Base-by-base conservation (phyloP, 352 stramenopile species). In the Pythium monospermum region DNA sequence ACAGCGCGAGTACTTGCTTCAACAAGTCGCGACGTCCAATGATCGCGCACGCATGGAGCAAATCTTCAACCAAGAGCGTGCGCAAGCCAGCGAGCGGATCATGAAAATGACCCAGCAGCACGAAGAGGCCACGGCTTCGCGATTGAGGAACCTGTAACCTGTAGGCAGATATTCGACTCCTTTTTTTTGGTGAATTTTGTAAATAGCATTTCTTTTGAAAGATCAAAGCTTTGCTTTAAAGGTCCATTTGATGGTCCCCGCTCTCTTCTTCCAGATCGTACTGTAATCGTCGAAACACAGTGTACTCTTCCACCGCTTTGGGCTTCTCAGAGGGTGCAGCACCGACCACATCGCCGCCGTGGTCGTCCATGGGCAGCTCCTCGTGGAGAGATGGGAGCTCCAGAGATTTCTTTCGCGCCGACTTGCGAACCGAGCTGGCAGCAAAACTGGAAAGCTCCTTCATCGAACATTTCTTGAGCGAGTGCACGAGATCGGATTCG, bases 51-150 rank as follows among this genome's bases (percentile, higher is more conserved):
- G 80, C 2, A 73, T 94, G 48, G 76, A 93, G 49, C 50, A 69
- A 38, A 73, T 87, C 21, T 94, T 91, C 42, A 68, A 73, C 46
- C 71, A 71, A 41, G 82, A 94, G 40, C 70, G 84, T 32, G 68
- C 69, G 7, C 62, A 76, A 18, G 80, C 77, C 3, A 94, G 84
- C 57, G 82, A 93, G 42, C 79, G 80, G 1, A 94, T 93, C 53
- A 85, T 91, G 80, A 61, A 70, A 27, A 50, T 94, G 11, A 94
- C 80, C 1, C 60, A 88, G 32, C 61, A 69, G 13, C 81, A 93
- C 47, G 84, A 94, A 35, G 53, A 76, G 7, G 66, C 64, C 13
- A 53, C 92, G 13, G 64, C 63, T 2, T 48, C 46, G 10, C 70
- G 71, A 31, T 76, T 46, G 58, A 45, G 28, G 42, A 64, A 40